phyloP scores from a whole-genome alignment of 495 filamentous ascomycete genomes.

The Jackrogersella minutella region DNA sequence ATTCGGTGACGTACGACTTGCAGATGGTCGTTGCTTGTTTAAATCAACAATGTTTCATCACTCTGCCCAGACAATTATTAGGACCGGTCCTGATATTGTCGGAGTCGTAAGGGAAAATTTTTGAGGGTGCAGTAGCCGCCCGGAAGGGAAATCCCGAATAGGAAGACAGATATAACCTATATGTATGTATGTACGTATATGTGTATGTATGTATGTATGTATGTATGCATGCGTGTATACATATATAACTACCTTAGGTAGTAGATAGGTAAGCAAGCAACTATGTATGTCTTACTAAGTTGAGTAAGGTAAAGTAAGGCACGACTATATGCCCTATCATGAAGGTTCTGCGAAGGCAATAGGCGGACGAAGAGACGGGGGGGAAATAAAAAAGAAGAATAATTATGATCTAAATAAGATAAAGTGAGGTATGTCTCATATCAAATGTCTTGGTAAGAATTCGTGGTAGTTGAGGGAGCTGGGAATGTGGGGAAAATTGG shows the following conservation, averaged over 20 bases:
- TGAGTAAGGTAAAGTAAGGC: slow-evolving; percentile 17
- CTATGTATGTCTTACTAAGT: not conserved
- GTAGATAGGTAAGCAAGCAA: not conserved
- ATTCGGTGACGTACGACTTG: slow-evolving; percentile 33
- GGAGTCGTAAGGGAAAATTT: slow-evolving; percentile 26
- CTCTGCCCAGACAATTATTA: slow-evolving; percentile 17
- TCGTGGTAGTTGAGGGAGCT: not conserved
- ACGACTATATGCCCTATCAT: not conserved
- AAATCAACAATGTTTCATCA: slow-evolving; percentile 28
- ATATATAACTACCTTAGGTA: slow-evolving; percentile 1
- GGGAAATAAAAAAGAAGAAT: no score
- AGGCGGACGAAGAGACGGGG: no score
- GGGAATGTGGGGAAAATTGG: not conserved
- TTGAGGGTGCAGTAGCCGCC: slow-evolving; percentile 29
- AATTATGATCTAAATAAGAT: no score
- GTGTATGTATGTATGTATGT: slow-evolving; percentile 13
- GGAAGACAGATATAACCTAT: slow-evolving; percentile 14
- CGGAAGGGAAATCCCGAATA: slow-evolving; percentile 27
- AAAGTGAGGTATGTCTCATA: no score
- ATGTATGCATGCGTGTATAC: not conserved
- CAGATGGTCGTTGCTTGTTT: slow-evolving; percentile 23
- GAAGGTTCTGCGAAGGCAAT: no score
- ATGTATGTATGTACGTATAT: slow-evolving; percentile 12
- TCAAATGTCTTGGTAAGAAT: not conserved
- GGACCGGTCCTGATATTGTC: slow-evolving; percentile 14